Evolutionary conservation across 2,329 filamentous ascomycete genomes (phyloP).

Genomic region (Metarhizium guizhouense): DNA sequence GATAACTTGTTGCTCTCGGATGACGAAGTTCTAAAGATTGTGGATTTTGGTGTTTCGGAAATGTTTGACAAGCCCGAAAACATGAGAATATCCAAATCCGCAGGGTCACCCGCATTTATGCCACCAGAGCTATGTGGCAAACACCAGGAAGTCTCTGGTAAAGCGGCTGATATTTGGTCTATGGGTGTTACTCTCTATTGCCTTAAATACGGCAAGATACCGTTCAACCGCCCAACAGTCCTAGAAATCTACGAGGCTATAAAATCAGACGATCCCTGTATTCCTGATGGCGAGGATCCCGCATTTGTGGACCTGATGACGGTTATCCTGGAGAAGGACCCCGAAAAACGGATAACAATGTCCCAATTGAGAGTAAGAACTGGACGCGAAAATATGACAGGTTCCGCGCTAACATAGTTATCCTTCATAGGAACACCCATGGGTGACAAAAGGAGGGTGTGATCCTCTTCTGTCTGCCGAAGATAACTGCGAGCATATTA

Average conservation of each 20-base stretch:
- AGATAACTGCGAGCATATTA: conserved; percentile 74
- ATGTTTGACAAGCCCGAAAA: conserved; percentile 83
- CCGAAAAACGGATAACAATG: conserved; percentile 75
- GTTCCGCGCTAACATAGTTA: not conserved
- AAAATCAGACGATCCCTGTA: conserved; percentile 54
- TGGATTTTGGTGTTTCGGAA: conserved; percentile 98
- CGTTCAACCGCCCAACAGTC: conserved; percentile 71
- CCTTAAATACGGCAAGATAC: conserved; percentile 77
- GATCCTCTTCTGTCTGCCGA: conserved; percentile 72
- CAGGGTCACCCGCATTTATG: conserved; percentile 89
- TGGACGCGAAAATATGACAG: conserved; percentile 4
- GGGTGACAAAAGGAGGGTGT: conserved; percentile 75
- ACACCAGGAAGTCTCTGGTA: conserved; percentile 81
- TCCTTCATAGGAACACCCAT: conserved; percentile 64
- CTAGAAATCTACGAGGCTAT: conserved; percentile 89
- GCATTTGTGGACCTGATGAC: conserved; percentile 67
- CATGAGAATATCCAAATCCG: conserved; percentile 89
- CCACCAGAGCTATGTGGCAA: conserved; percentile 85
- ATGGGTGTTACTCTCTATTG: conserved; percentile 97
- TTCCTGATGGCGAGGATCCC: conserved; percentile 55
- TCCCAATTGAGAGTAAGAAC: conserved; percentile 63
- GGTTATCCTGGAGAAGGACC: conserved; percentile 75
- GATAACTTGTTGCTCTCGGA: conserved; percentile 87
- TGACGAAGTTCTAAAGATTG: conserved; percentile 91
- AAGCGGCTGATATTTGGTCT: conserved; percentile 92